Evolutionary conservation across 805 yeast genomes (phyloP).

Genomic region (Barnettozyma vustinii): DNA sequence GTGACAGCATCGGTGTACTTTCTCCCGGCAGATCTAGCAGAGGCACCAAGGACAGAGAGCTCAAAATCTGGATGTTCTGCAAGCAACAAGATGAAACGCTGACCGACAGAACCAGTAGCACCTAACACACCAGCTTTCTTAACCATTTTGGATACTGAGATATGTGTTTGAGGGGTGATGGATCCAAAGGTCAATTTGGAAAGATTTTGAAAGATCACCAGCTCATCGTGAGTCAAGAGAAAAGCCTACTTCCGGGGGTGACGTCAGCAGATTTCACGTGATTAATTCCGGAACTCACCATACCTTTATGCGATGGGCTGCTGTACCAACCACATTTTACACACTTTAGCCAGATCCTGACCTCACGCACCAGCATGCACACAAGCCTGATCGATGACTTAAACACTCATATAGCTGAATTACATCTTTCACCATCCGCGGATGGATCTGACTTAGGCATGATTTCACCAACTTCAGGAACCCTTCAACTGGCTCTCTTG

Average conservation of each 20-base stretch:
- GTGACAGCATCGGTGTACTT: conserved; percentile 76
- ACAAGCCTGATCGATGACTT: neutral
- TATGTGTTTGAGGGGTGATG: too few relatives aligned
- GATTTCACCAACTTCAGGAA: neutral
- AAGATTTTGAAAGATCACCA: neutral
- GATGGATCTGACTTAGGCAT: conserved; percentile 6
- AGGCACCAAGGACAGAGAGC: conserved; percentile 83
- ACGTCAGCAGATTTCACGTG: neutral
- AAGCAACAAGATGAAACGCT: conserved; percentile 81
- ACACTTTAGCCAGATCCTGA: too few relatives aligned
- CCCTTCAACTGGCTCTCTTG: conserved; percentile 4
- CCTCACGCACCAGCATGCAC: neutral
- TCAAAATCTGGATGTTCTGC: conserved; percentile 88
- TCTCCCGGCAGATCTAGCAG: conserved; percentile 90
- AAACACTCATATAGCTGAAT: neutral
- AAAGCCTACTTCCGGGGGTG: neutral
- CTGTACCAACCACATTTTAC: too few relatives aligned
- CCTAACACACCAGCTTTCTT: conserved; percentile 83
- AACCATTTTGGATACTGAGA: conserved; percentile 20
- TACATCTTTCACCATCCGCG: neutral
- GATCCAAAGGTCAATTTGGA: neutral
- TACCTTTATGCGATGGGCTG: too few relatives aligned
- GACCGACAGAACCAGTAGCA: conserved; percentile 98
- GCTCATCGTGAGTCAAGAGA: neutral
- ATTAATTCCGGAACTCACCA: neutral